phyloP scores from a whole-genome alignment of 1,284 basidiomycete genomes.

The Kwoniella shivajii region DNA sequence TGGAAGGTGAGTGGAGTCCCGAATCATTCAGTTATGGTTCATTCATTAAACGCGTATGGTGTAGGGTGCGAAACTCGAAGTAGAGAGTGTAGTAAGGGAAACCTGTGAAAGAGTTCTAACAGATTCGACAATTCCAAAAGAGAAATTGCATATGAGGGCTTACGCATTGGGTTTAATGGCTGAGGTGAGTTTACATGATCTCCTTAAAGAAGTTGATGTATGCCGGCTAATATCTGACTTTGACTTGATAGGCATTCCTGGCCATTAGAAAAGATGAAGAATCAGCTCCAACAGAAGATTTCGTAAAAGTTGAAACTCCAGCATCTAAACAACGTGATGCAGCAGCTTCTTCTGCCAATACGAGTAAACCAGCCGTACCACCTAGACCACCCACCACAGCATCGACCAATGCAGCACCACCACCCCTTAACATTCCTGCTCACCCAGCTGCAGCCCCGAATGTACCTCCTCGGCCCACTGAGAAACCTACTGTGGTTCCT shows the following conservation, averaged over 20 bases:
- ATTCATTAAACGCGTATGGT: background rate
- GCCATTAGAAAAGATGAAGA: constrained; percentile 68
- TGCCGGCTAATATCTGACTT: background rate
- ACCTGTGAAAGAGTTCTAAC: constrained; percentile 83
- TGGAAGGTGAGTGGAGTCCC: constrained; percentile 68
- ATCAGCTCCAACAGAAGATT: constrained; percentile 60
- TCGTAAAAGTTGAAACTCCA: constrained; percentile 76
- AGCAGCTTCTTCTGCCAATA: constrained; percentile 22
- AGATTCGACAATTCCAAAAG: constrained; percentile 53
- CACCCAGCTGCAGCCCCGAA: constrained; percentile 17
- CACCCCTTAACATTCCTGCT: too few relatives aligned
- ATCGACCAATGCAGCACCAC: background rate
- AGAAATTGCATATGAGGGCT: constrained; percentile 73
- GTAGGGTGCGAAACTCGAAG: constrained; percentile 90
- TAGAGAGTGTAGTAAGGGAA: constrained; percentile 90
- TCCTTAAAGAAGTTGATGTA: too few relatives aligned
- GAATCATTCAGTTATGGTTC: background rate
- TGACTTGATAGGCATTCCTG: constrained; percentile 41
- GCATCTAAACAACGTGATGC: constrained; percentile 54
- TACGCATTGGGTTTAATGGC: constrained; percentile 82
- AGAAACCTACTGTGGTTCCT: background rate
- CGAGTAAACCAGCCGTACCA: constrained; percentile 4
- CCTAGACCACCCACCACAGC: background rate
- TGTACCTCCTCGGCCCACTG: constrained; percentile 18
- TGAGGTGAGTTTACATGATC: constrained; percentile 66